Evolutionary conservation across 495 filamentous ascomycete genomes (phyloP), one percentile per base, ranked within the genome.

Genomic region (Penicillium subrubescens): DNA sequence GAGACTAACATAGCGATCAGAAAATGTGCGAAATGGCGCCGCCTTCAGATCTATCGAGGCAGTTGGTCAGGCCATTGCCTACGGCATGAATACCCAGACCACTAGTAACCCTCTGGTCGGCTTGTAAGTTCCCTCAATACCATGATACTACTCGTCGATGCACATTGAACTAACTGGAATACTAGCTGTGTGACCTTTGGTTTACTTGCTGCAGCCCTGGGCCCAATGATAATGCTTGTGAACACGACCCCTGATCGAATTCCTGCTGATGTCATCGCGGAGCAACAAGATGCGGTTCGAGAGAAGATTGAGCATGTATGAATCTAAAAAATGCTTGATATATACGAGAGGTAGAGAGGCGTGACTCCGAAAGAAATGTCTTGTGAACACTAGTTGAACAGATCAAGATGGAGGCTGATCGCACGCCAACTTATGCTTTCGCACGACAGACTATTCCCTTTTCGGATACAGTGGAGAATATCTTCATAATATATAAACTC

Each of bases 31-130:
- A 0, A 75, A 72, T 63, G 72, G 72, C 7, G 72, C 72, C 52
- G 70, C 70, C 19, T 75, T 75, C 37, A 61, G 72, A 57, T 75
- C 70, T 29, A 73, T 75, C 17, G 72, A 75, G 55, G 72, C 72
- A 11, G 50, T 75, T 31, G 72, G 72, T 14, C 72, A 75, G 50
- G 72, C 72, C 8, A 66, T 75, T 61, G 59, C 72, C 6, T 75
- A 75, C 12, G 68, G 70, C 11, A 75, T 75, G 70, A 75, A 75
- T 43, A 75, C 72, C 39, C 68, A 75, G 29, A 75, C 71, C 10
- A 67, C 68, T 21, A 71, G 63, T 60, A 54, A 70, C 31, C 70
- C 70, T 27, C 41, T 75, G 4, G 39, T 65, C 54, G 72, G 72
- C 68, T 75, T 75, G 72, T 75, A 68, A 5, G 70, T 71, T 62